These are phyloP conservation scores for Didymella exigua DNA, from an alignment of 2,329 filamentous ascomycete genomes.

Conservation along the genomic window DNA sequence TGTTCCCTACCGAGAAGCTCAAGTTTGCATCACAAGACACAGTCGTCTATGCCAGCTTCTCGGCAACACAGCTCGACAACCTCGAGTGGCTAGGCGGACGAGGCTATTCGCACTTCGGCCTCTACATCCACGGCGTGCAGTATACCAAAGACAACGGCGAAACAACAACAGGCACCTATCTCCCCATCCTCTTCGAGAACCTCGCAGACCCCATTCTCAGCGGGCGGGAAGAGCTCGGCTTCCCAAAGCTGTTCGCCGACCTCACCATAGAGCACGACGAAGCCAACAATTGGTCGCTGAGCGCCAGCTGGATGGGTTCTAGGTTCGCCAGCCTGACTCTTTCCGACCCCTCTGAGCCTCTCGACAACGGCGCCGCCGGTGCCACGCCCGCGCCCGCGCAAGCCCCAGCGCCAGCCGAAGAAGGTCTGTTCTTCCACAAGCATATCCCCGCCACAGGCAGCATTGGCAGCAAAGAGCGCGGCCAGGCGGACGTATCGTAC, in stretches of 20 bases:
- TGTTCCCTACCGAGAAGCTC: constrained; percentile 47
- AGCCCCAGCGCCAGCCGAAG: constrained; percentile 38
- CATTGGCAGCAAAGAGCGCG: constrained; percentile 46
- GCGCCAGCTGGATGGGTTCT: constrained; percentile 47
- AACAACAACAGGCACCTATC: constrained; percentile 58
- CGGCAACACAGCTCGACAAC: constrained; percentile 49
- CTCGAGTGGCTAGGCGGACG: constrained; percentile 66
- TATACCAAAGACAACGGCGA: constrained; percentile 59
- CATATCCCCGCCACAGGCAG: constrained; percentile 63
- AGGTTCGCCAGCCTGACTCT: constrained; percentile 43
- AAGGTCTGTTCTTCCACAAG: constrained; percentile 60
- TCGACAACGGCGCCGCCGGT: constrained; percentile 4
- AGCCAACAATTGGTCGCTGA: constrained; percentile 48
- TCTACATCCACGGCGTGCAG: constrained; percentile 67
- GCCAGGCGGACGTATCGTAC: constrained; percentile 62
- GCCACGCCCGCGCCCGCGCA: neutral
- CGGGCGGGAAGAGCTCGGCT: constrained; percentile 65
- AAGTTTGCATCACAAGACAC: constrained; percentile 49
- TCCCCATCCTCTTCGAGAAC: constrained; percentile 64
- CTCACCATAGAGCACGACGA: constrained; percentile 53
- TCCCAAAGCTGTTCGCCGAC: constrained; percentile 64
- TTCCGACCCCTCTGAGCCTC: constrained; percentile 21
- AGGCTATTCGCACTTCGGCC: constrained; percentile 63
- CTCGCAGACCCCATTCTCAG: constrained; percentile 65
- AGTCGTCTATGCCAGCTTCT: constrained; percentile 47